Conservation (phyloP, 306 rosid genomes). For the Fragaria vesca region DNA sequence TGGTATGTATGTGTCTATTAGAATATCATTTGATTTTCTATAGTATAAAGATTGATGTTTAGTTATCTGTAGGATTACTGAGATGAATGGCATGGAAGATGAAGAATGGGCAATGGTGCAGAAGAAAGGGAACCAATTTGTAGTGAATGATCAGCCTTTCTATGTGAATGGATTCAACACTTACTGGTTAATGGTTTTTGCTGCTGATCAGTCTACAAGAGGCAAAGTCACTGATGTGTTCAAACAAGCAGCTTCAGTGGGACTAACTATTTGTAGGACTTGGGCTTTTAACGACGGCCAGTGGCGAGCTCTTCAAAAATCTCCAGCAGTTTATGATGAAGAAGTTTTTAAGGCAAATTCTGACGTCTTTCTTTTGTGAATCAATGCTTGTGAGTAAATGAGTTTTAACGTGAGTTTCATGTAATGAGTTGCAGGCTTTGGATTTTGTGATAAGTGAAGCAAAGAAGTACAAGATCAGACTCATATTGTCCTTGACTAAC, state of each 20-base stretch:
- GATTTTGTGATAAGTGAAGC: conserved; percentile 95
- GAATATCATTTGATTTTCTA: neutral
- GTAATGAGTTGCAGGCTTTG: conserved; percentile 52
- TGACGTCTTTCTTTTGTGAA: neutral
- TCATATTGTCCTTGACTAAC: conserved; percentile 73
- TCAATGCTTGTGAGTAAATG: neutral
- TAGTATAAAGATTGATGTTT: neutral
- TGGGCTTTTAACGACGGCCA: conserved; percentile 99
- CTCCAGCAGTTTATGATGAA: conserved; percentile 82
- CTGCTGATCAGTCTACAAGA: conserved; percentile 83
- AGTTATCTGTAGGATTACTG: conserved; percentile 35
- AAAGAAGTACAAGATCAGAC: conserved; percentile 73
- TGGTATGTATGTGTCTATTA: conserved; percentile 29
- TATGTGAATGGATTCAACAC: conserved; percentile 96
- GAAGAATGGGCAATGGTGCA: conserved; percentile 72
- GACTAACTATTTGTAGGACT: conserved; percentile 87
- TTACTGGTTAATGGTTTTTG: conserved; percentile 92
- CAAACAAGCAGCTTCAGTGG: conserved; percentile 72
- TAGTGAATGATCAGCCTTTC: conserved; percentile 69
- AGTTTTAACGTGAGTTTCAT: conserved; percentile 3
- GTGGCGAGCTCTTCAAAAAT: conserved; percentile 90
- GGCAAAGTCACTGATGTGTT: conserved; percentile 78
- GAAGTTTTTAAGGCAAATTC: conserved; percentile 64
- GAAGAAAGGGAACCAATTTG: conserved; percentile 86
- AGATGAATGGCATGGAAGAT: conserved; percentile 30